Percentiles rank a stretch among this genome's conserved stretches.
These are phyloP conservation scores for Linderniella brevidens DNA, from an alignment of 257 asterid species.

Conservation along the genomic window DNA sequence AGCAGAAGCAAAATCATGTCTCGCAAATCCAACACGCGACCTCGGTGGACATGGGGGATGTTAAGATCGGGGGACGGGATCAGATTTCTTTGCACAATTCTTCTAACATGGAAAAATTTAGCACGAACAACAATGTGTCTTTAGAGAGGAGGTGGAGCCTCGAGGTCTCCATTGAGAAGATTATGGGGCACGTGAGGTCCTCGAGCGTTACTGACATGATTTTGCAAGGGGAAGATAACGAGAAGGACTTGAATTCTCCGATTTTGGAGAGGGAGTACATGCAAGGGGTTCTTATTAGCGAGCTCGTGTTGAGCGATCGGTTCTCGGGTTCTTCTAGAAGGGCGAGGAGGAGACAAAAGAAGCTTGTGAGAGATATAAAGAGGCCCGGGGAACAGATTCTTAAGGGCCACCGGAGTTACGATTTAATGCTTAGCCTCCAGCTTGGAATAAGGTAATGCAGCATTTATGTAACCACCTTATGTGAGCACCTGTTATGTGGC, in stretches of 20 bases:
- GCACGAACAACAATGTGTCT: constrained; percentile 32
- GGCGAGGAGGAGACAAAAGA: constrained; percentile 55
- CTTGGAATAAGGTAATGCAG: constrained; percentile 78
- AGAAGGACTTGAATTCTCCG: constrained; percentile 37
- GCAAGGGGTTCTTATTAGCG: constrained; percentile 92
- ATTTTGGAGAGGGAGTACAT: constrained; percentile 88
- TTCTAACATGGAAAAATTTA: constrained; percentile 49
- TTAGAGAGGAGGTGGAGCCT: constrained; percentile 88
- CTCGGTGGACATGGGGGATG: constrained; percentile 39
- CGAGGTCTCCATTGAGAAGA: constrained; percentile 82
- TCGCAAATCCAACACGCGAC: constrained; percentile 48
- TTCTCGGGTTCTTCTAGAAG: constrained; percentile 70
- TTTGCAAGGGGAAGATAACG: constrained; percentile 28
- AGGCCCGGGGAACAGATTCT: constrained; percentile 84
- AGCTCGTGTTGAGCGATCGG: constrained; percentile 44
- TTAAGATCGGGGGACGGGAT: constrained; percentile 30
- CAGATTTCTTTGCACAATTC: constrained; percentile 27
- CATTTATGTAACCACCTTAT: not conserved
- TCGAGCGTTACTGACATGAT: constrained; percentile 27
- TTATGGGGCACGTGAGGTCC: constrained; percentile 44
- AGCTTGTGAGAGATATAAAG: constrained; percentile 54
- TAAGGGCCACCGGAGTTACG: constrained; percentile 97
- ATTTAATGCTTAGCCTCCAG: constrained; percentile 91
- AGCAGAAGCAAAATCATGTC: constrained; percentile 63
- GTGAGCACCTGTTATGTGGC: too few species aligned